Conservation (phyloP, 2,329 filamentous ascomycete genomes). For the Diplodia sapinea region DNA sequence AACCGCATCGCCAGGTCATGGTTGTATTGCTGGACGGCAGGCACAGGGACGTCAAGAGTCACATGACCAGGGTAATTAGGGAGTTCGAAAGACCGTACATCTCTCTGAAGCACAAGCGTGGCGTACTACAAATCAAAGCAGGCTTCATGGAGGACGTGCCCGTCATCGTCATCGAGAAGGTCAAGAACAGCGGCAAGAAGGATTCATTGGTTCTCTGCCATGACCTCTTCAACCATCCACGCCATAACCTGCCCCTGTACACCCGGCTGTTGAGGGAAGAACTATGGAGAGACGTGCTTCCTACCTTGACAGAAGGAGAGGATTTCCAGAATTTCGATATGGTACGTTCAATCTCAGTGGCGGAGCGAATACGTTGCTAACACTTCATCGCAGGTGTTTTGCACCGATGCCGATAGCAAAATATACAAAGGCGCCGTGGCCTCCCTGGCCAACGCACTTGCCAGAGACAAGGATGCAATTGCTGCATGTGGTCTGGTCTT, state of each 20-base stretch:
- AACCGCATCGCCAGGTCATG: conserved; percentile 38
- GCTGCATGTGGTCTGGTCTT: conserved; percentile 37
- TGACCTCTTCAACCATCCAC: conserved; percentile 37
- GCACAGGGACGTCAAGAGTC: conserved; percentile 34
- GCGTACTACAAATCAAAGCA: conserved; percentile 34
- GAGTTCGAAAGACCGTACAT: conserved; percentile 35
- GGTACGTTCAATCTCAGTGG: not conserved
- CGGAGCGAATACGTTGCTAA: not conserved
- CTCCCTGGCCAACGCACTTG: conserved; percentile 34
- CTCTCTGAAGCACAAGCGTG: conserved; percentile 35
- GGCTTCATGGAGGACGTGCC: conserved; percentile 39
- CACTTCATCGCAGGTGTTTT: conserved; percentile 31
- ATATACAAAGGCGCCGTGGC: conserved; percentile 37
- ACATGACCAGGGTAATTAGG: conserved; percentile 35
- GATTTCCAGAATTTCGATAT: conserved; percentile 36
- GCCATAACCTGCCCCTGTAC: conserved; percentile 34
- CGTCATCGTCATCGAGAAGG: conserved; percentile 37
- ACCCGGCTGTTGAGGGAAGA: conserved; percentile 34
- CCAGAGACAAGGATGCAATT: conserved; percentile 35
- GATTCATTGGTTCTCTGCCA: conserved; percentile 37
- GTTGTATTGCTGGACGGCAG: conserved; percentile 36
- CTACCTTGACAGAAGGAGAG: conserved; percentile 32
- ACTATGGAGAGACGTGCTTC: conserved; percentile 35
- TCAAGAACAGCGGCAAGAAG: conserved; percentile 37
- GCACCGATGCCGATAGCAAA: conserved; percentile 37